These are phyloP conservation scores for Neurospora tetraspora DNA, from an alignment of 495 filamentous ascomycete genomes.

Conservation along the genomic window DNA sequence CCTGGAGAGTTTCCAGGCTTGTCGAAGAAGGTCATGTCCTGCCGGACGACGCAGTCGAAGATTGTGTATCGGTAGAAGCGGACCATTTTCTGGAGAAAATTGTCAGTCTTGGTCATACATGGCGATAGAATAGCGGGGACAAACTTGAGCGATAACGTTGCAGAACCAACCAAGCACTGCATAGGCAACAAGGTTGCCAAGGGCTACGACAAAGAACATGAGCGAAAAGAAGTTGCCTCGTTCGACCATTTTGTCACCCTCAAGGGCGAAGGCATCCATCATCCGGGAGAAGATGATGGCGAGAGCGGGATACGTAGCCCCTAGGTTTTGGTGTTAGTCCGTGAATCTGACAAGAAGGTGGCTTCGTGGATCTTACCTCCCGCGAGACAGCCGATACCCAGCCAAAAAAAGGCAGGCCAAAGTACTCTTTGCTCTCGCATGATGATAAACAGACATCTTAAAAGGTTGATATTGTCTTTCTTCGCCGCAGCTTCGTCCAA, in stretches of 20 bases:
- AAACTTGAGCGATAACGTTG: conserved; percentile 26
- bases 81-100: conserved; percentile 20
- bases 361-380: conserved; percentile 7
- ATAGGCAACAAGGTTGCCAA: conserved; percentile 33
- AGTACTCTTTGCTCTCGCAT: conserved; percentile 24
- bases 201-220: conserved; percentile 46
- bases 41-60: conserved; percentile 41
- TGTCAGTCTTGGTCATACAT: background rate
- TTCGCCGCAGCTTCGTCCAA: background rate
- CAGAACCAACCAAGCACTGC: conserved; percentile 32
- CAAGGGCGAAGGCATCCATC: conserved; percentile 20
- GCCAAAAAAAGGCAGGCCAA: conserved; percentile 20
- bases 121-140: background rate
- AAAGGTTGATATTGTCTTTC: conserved; percentile 14
- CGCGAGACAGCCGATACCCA: conserved; percentile 10
- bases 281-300: conserved; percentile 23
- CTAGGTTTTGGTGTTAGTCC: conserved; percentile 6
- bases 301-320: conserved; percentile 23
- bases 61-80: conserved; percentile 45
- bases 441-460: conserved; percentile 31
- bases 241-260: conserved; percentile 9
- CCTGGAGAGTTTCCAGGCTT: conserved; percentile 47
- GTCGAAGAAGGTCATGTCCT: conserved; percentile 54
- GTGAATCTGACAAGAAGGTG: background rate
- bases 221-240: conserved; percentile 41